A percentile compares a stretch with the other conserved stretches of the same genome.
Evolutionary conservation across 768 basidiomycete species (phyloP).

Genomic region (Serendipita vermifera): DNA sequence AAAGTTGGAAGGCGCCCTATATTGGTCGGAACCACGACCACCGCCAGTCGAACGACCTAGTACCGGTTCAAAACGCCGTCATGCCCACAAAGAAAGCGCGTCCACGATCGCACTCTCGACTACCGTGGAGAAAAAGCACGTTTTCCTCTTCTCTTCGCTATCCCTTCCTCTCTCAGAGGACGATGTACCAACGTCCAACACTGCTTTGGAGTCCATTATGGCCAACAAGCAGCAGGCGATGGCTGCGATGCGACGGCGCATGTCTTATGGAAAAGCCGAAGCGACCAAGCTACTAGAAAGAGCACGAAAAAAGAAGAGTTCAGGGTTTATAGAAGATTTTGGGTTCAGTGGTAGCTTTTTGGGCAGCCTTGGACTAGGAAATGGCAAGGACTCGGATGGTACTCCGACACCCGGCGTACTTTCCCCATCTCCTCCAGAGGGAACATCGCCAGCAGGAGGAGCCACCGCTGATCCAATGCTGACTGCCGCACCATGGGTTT

Average conservation of each 20-base stretch:
- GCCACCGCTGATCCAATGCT: neutral
- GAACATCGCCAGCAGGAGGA: neutral
- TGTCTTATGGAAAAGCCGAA: conserved; percentile 3
- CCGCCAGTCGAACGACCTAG: neutral
- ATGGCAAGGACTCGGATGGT: too few relatives aligned
- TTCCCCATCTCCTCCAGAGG: too few relatives aligned
- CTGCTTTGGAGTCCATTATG: neutral
- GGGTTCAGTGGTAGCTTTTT: neutral
- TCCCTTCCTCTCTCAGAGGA: neutral
- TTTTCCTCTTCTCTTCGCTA: neutral
- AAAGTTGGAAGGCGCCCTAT: conserved; percentile 2
- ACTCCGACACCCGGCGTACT: too few relatives aligned
- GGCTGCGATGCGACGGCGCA: neutral
- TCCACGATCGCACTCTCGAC: neutral
- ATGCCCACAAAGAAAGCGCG: conserved; percentile 5
- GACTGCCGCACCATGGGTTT: neutral
- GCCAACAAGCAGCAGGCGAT: conserved; percentile 3
- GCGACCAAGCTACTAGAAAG: neutral
- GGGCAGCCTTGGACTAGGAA: neutral
- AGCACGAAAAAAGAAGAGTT: neutral
- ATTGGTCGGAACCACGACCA: conserved; percentile 1
- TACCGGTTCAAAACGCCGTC: neutral
- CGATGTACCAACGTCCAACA: neutral
- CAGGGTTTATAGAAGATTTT: neutral
- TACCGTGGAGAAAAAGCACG: neutral